A percentile compares a stretch with the other conserved stretches of the same genome.
Conservation (phyloP, 2,329 filamentous ascomycete species). For the Emmonsiellopsis sp. region DNA sequence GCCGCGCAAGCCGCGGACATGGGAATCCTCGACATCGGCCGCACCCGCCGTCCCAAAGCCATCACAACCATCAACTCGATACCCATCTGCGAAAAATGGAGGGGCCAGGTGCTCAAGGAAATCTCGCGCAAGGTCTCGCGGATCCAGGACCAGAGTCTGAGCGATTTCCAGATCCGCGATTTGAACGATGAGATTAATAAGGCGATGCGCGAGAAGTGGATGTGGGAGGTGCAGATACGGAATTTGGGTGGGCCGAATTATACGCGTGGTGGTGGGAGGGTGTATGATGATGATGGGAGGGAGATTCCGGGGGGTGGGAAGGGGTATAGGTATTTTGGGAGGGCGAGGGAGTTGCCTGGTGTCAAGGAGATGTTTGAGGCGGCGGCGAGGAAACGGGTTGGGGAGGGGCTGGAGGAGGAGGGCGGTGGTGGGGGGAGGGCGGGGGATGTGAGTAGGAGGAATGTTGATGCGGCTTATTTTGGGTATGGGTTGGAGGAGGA, state of each 20-base stretch:
- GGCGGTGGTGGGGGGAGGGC: slow-evolving; percentile 33
- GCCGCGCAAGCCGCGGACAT: slow-evolving; percentile 93
- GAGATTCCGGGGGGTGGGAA: slow-evolving; percentile 67
- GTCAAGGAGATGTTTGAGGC: slow-evolving; percentile 95
- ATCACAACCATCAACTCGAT: slow-evolving; percentile 82
- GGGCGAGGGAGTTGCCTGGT: slow-evolving; percentile 80
- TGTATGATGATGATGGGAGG: slow-evolving; percentile 64
- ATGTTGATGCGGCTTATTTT: slow-evolving; percentile 91
- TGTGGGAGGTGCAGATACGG: slow-evolving; percentile 96
- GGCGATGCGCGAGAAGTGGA: slow-evolving; percentile 96
- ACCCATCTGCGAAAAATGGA: slow-evolving; percentile 91
- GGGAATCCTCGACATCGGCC: slow-evolving; percentile 87
- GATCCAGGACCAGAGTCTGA: slow-evolving; percentile 86
- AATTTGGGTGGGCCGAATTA: slow-evolving; percentile 97
- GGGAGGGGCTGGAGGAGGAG: slow-evolving; percentile 60
- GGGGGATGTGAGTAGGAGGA: slow-evolving; percentile 42
- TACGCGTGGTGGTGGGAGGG: slow-evolving; percentile 62
- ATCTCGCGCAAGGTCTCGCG: slow-evolving; percentile 93
- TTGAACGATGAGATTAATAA: slow-evolving; percentile 99
- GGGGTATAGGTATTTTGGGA: slow-evolving; percentile 89
- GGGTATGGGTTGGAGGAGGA: slow-evolving; percentile 91
- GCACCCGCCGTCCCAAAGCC: slow-evolving; percentile 78
- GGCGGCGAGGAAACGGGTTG: slow-evolving; percentile 53
- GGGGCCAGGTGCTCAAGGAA: slow-evolving; percentile 92
- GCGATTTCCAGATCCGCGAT: slow-evolving; percentile 94